phyloP scores from a whole-genome alignment of 768 basidiomycete genomes.

The Infundibulicybe gibba region DNA sequence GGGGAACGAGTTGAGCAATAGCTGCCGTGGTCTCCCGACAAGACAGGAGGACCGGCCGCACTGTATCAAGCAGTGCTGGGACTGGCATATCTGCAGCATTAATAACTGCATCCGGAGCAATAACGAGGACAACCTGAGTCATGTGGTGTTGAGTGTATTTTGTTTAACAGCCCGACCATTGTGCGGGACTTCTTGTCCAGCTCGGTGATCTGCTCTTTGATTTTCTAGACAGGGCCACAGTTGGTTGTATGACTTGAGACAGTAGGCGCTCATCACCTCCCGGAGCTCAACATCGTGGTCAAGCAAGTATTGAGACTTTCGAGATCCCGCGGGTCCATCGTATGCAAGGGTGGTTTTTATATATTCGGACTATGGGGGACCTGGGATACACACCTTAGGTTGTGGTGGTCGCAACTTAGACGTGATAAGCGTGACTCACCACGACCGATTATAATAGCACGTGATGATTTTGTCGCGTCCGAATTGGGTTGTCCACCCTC shows the following conservation, averaged over 20 bases:
- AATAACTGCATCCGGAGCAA: neutral
- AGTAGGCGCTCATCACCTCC: slow-evolving; percentile 44
- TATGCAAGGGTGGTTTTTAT: neutral
- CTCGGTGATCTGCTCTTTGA: slow-evolving; percentile 70
- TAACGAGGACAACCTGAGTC: slow-evolving; percentile 43
- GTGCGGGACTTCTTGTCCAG: slow-evolving; percentile 73
- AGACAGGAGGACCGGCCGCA: slow-evolving; percentile 51
- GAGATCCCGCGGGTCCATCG: slow-evolving; percentile 56
- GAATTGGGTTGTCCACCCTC: neutral
- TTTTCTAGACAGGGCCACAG: slow-evolving; percentile 49
- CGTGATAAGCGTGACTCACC: too few relatives aligned
- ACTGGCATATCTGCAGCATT: slow-evolving; percentile 4
- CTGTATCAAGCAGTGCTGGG: slow-evolving; percentile 50
- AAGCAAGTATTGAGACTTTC: slow-evolving; percentile 56
- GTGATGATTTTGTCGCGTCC: slow-evolving; percentile 1
- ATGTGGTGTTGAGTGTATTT: slow-evolving; percentile 71
- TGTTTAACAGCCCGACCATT: slow-evolving; percentile 75
- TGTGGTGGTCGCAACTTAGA: too few relatives aligned
- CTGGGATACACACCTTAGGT: neutral
- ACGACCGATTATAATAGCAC: too few relatives aligned
- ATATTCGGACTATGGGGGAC: neutral
- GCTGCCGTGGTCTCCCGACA: slow-evolving; percentile 47
- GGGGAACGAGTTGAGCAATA: slow-evolving; percentile 60
- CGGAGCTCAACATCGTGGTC: slow-evolving; percentile 60
- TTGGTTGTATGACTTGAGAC: slow-evolving; percentile 2